phyloP scores from a whole-genome alignment of 352 stramenopile genomes.

The Pilasporangium apinafurcum region DNA sequence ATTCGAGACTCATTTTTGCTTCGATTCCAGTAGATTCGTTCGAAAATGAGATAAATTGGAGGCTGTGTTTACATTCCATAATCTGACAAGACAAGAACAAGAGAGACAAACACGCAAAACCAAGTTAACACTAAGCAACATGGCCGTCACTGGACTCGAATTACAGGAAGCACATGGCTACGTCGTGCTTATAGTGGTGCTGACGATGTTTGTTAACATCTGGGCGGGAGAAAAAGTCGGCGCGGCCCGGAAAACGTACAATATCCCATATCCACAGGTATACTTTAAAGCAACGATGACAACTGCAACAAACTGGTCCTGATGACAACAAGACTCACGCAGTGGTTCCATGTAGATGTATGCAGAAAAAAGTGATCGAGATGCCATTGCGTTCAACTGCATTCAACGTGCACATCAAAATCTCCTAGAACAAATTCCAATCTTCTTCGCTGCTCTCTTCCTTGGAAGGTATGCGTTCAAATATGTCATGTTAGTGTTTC shows the following conservation, averaged over 20 bases:
- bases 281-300: no score
- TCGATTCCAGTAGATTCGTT: no score
- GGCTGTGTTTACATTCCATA: no score
- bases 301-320: no score
- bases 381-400: slow-evolving; percentile 77
- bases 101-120: no score
- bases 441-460: slow-evolving; percentile 1
- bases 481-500: not conserved
- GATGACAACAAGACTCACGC: no score
- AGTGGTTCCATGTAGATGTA: no score
- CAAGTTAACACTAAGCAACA: no score
- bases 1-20: no score
- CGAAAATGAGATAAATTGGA: no score
- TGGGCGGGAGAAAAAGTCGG: slow-evolving; percentile 11
- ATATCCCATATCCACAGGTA: slow-evolving; percentile 7
- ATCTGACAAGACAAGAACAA: no score
- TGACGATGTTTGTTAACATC: slow-evolving; percentile 5
- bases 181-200: slow-evolving; percentile 3
- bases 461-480: not conserved
- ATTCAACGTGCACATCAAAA: slow-evolving; percentile 82
- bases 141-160: not conserved
- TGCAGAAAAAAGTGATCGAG: slow-evolving; percentile 57
- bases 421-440: slow-evolving; percentile 42
- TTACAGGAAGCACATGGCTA: slow-evolving; percentile 8
- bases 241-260: slow-evolving; percentile 5